phyloP scores from a whole-genome alignment of 352 stramenopile genomes.

The Phytophthora tubulina region DNA sequence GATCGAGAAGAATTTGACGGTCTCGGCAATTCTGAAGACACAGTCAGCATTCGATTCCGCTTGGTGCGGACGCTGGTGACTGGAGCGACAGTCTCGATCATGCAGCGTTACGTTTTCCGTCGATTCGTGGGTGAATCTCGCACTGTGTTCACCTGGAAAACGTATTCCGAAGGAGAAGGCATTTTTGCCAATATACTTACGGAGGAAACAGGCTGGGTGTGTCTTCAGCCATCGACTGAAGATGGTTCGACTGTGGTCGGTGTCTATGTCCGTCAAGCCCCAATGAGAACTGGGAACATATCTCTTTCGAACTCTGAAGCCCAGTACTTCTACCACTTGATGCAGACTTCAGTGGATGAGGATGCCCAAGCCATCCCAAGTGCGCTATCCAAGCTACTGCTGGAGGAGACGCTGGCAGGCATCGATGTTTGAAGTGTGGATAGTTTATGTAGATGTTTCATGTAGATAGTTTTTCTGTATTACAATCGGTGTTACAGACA shows the following conservation, averaged over 20 bases:
- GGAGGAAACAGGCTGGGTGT: constrained; percentile 12
- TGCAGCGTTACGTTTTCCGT: constrained; percentile 5
- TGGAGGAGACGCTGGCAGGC: background rate
- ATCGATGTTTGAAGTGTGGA: constrained; percentile 3
- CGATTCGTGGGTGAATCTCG: constrained; percentile 3
- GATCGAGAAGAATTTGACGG: background rate
- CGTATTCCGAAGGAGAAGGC: constrained; percentile 10
- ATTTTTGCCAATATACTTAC: background rate
- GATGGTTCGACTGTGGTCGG: background rate
- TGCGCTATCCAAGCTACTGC: constrained; percentile 7
- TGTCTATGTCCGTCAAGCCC: constrained; percentile 3
- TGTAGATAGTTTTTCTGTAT: too few species aligned
- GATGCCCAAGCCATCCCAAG: background rate
- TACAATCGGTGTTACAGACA: too few species aligned
- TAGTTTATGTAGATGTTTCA: background rate
- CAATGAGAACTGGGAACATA: background rate
- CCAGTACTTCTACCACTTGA: constrained; percentile 1
- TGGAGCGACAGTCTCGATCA: background rate
- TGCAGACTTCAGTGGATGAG: constrained; percentile 5
- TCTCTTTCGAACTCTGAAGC: background rate
- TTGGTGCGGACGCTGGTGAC: background rate
- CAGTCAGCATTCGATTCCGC: background rate
- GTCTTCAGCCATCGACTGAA: background rate
- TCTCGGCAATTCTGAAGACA: background rate
- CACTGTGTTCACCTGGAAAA: constrained; percentile 8